Conservation (phyloP, 371 early-diverging fungal species). For the Globomyces sp. region DNA sequence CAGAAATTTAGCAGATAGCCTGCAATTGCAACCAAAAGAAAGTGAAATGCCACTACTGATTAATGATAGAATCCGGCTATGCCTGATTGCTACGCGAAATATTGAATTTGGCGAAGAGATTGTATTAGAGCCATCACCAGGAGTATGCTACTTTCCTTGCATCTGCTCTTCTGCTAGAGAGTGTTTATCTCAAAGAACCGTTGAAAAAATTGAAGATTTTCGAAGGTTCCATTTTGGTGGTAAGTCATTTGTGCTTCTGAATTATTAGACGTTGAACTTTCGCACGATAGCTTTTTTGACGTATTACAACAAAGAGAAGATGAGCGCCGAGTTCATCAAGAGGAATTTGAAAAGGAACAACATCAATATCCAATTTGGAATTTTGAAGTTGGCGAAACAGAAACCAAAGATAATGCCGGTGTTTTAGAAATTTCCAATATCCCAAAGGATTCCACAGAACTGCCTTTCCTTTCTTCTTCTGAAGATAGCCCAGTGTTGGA, state of each 20-base stretch:
- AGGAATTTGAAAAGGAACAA: not conserved
- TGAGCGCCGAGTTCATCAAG: not conserved
- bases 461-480: too few species aligned
- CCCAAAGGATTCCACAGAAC: too few species aligned
- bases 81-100: constrained; percentile 61
- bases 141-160: constrained; percentile 34
- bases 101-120: constrained; percentile 71
- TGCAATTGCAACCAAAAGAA: too few species aligned
- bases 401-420: too few species aligned
- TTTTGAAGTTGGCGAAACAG: too few species aligned
- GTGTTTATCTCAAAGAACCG: constrained; percentile 17
- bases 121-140: constrained; percentile 57
- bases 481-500: too few species aligned
- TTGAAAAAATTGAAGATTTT: constrained; percentile 16
- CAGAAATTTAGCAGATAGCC: too few species aligned
- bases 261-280: not conserved
- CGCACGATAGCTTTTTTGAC: not conserved
- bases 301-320: not conserved
- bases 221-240: not conserved
- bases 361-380: not conserved
- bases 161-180: constrained; percentile 18
- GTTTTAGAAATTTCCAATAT: too few species aligned
- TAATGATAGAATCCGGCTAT: constrained; percentile 55
- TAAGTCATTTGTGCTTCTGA: not conserved
- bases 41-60: not conserved